Conservation (phyloP, 441 rosid species). For the Croton setiger region DNA sequence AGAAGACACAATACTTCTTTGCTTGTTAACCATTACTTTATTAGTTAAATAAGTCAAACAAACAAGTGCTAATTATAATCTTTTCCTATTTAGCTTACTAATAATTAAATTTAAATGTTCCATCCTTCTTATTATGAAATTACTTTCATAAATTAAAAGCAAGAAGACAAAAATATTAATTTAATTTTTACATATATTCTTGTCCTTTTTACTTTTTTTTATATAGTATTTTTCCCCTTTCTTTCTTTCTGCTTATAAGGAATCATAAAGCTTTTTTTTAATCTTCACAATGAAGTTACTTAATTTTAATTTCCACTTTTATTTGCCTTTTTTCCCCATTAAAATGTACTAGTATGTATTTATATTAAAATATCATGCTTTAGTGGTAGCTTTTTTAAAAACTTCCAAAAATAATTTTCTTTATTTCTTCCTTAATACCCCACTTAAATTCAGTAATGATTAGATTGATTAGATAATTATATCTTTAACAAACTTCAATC, state of each 20-base stretch:
- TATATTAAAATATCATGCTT: conserved; percentile 1
- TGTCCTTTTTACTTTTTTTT: neutral
- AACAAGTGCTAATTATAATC: neutral
- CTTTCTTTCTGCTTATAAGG: neutral
- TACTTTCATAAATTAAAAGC: conserved; percentile 3
- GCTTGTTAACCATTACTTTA: conserved; percentile 14
- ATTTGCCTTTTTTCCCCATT: neutral
- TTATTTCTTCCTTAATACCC: conserved; percentile 18
- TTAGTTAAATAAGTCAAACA: conserved; percentile 24
- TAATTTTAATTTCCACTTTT: conserved; percentile 12
- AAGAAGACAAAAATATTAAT: conserved; percentile 10
- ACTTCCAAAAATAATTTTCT: conserved; percentile 21
- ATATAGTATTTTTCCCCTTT: too few relatives aligned
- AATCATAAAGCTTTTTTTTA: conserved; percentile 14
- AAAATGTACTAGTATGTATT: neutral
- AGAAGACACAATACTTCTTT: conserved; percentile 29
- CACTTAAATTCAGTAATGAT: conserved; percentile 32
- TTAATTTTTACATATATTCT: neutral
- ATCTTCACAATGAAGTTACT: conserved; percentile 25
- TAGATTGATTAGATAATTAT: conserved; percentile 19
- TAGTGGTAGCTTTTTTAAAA: conserved; percentile 22
- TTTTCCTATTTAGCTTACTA: neutral
- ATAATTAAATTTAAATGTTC: conserved; percentile 3
- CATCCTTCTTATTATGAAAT: conserved; percentile 10
- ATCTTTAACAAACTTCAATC: conserved; percentile 14